Evolutionary conservation across 352 stramenopile genomes (phyloP), one percentile per base, ranked within the genome.

Genomic region (Phytophthora hibernalis): DNA sequence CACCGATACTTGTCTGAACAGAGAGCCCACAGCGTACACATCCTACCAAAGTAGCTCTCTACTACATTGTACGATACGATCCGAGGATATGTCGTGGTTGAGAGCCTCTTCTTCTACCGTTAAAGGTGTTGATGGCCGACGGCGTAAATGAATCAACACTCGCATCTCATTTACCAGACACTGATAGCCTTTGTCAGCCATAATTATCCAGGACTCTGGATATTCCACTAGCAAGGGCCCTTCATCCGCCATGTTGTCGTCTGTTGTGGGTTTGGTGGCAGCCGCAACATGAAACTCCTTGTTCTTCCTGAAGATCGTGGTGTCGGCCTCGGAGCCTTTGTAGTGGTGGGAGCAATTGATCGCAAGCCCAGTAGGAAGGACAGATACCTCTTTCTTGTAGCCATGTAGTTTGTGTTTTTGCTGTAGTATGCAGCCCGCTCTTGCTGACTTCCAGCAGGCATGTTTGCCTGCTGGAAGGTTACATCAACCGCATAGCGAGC

Each of bases 1-100:
- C 47, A 53, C 15, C 16, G 22, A 35, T 38, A 53, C 24, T 53
- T 53, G 16, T 53, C 47, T 2, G 47, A 53, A 20, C 47, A 53
- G 12, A 53, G 12, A n/a, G 22, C 21, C 45, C 44, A 51, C 8
- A 51, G 9, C 18, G 44, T 51, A 7, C 26, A 38, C 13, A 53
- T 11, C 11, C 26, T 20, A 10, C 47, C 24, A n/a, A 53, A 53
- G 24, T n/a, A 38, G 24, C 40, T 53, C 16, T 38, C 22, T 3
- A 53, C 47, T 4, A 53, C n/a, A n/a, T n/a, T n/a, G n/a, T n/a
- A n/a, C 47, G 12, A 53, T 26, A 5, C 26, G 22, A 38, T 53
- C 47, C 12, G 22, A 38, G 5, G 47, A 53, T n/a, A 53, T 40
- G 26, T 53, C 47, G 24, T 53, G 22, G 26, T 53, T 53, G 11